Evolutionary conservation across 2,329 filamentous ascomycete species (phyloP), one percentile per base, ranked within the genome.

Genomic region (Nannizziopsis arthrosporioides): DNA sequence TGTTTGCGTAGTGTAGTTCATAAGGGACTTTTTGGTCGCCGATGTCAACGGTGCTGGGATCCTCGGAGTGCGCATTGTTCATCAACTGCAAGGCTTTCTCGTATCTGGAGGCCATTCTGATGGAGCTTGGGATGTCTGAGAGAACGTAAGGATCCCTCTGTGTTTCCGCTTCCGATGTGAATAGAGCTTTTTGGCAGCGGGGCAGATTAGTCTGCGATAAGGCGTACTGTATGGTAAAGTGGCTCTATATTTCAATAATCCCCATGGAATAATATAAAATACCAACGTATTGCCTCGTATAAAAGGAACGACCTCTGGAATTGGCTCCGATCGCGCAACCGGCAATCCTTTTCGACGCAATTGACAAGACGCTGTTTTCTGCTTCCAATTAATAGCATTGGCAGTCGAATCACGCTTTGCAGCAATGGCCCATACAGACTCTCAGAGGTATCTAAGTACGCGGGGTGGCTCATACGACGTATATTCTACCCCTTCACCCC

Each of bases 1-100:
- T 80, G 44, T 75, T 73, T 5, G 86, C 85, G 62, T 93, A 93
- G 68, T 87, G 80, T 1, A 90, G 78, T 66, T 93, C 87, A 66
- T 86, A 88, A 0, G 85, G 83, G 1, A 80, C 58, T 5, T 63
- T 57, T 45, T 66, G 57, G 31, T 64, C 60, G 51, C 62, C 66
- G 31, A 69, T 62, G 12, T 67, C 70, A 44, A 71, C 64, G 51
- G 71, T 73, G 58, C 70, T 82, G 3, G 84, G 82, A 62, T 88
- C 84, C 54, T 75, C 65, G 48, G 77, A 68, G 65, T 87, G 84
- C 0, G 82, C 85, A 47, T 76, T 74, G 68, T 92, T 85, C 59
- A 93, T 89, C 55, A 80, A 73, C 34, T 71, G 63, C 36, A 88
- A 69, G 19, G 82, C 84, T 46, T 56, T 55, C 12, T 63, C 55